Evolutionary conservation across 768 basidiomycete species (phyloP), one percentile per base, ranked within the genome.

Genomic region (Trametes maxima): DNA sequence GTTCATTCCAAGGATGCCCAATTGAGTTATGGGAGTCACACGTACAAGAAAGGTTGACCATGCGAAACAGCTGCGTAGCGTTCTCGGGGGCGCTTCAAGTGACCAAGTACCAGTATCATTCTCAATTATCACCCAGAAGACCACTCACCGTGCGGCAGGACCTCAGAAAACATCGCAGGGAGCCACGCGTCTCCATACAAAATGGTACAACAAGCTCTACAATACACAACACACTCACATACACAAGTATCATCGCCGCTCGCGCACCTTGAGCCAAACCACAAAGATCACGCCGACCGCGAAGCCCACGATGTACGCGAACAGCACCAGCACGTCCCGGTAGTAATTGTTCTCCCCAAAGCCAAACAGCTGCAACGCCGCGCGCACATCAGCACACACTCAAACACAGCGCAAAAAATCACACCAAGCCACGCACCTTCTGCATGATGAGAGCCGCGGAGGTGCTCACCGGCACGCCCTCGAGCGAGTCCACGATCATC

Each of bases 371-470:
- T 92, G 52, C 19, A 5, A 36, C 60, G 39, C 50, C 43, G 49
- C 40, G 24, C 19, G 48, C 50, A 33, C 70, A 53, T 35, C 48
- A 44, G 42, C 25, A 21, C 36, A 40, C 8, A 36, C 1, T 44
- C 28, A 24, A 13, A 13, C 2, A 5, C 8, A 40, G 21, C 22
- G n/a, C n/a, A 8, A 19, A 14, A 0, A 28, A 17, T 14, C 35
- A 12, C 19, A 22, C 2, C 16, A 45, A 51, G 76, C 86, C 62
- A 40, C 43, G 43, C 67, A 92, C 90, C 69, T 90, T 70, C 63
- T 91, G 77, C 95, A 98, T 92, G 69, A 98, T 95, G 64, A 95
- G 71, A 50, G 77, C 78, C 0, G 95, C 95, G 2, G 89, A 90
- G 51, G 96, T 80, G 50, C 85, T 73, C 40, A 98, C 83, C 1